These are phyloP conservation scores for Astrocystis sublimbata DNA, from an alignment of 495 filamentous ascomycete genomes.

Conservation along the genomic window DNA sequence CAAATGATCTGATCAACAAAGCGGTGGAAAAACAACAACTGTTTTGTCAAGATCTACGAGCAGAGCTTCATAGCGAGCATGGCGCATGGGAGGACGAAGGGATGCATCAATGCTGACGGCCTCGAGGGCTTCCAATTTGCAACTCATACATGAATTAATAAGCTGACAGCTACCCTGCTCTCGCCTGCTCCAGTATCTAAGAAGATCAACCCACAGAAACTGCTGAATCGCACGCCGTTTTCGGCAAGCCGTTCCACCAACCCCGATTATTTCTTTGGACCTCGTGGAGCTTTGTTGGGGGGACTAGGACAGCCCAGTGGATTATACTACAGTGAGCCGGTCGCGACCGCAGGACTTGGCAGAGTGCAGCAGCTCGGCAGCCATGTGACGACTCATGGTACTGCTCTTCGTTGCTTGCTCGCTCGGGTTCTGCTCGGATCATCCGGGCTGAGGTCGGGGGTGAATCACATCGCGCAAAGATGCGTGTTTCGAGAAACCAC, in stretches of 20 bases:
- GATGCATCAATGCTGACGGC: background rate
- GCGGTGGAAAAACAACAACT: background rate
- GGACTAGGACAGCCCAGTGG: no score
- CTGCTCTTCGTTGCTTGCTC: no score
- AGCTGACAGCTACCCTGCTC: conserved; percentile 2
- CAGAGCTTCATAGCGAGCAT: no score
- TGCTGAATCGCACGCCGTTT: conserved; percentile 2
- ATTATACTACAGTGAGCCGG: background rate
- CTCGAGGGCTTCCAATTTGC: no score
- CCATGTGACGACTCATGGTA: background rate
- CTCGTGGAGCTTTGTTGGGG: background rate
- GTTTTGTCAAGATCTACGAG: conserved; percentile 3
- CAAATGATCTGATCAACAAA: background rate
- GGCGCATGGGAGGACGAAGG: background rate
- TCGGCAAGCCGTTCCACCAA: conserved; percentile 6
- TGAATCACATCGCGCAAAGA: background rate
- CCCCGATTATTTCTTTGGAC: conserved; percentile 6
- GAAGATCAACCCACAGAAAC: background rate
- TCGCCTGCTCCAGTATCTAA: background rate
- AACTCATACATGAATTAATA: background rate
- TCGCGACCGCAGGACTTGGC: background rate
- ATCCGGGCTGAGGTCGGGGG: background rate
- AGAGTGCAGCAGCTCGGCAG: background rate
- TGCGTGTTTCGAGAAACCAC: background rate
- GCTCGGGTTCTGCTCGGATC: conserved; percentile 11